Percentiles rank a stretch among this genome's conserved stretches.
phyloP scores from a whole-genome alignment of 2,329 filamentous ascomycete species.

The Penicillium palitans region DNA sequence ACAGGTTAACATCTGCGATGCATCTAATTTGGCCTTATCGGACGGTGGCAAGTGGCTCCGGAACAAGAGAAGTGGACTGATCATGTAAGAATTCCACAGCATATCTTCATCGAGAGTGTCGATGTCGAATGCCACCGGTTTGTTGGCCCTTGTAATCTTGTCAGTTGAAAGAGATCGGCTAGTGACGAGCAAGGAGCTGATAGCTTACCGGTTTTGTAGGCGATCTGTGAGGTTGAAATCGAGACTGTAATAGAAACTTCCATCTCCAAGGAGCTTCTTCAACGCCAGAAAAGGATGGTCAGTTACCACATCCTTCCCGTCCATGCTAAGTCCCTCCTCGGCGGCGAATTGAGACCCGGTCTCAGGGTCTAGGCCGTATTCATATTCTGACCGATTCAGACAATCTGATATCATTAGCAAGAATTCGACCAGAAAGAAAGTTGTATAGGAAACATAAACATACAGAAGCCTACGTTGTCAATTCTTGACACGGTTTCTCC shows the following conservation, averaged over 20 bases:
- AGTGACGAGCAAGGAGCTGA: conserved; percentile 1
- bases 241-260: conserved; percentile 97
- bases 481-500: conserved; percentile 90
- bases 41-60: conserved; percentile 73
- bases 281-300: conserved; percentile 90
- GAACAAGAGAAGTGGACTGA: conserved; percentile 86
- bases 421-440: background rate
- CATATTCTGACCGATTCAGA: conserved; percentile 81
- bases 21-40: conserved; percentile 78
- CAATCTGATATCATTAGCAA: conserved; percentile 60
- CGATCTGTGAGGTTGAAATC: conserved; percentile 96
- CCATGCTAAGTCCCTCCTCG: conserved; percentile 54
- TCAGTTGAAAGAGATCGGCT: conserved; percentile 13
- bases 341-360: conserved; percentile 54
- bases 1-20: conserved; percentile 83
- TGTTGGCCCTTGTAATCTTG: conserved; percentile 59
- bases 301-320: conserved; percentile 67
- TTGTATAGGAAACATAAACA: conserved; percentile 29
- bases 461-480: conserved; percentile 77
- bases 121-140: conserved; percentile 78
- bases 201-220: conserved; percentile 74
- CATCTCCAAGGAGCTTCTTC: conserved; percentile 87
- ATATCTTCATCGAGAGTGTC: conserved; percentile 91
- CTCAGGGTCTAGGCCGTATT: conserved; percentile 66
- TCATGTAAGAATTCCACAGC: conserved; percentile 99